Base-by-base conservation (phyloP, 2,329 filamentous ascomycete species). In the Dothidotthia symphoricarpi region DNA sequence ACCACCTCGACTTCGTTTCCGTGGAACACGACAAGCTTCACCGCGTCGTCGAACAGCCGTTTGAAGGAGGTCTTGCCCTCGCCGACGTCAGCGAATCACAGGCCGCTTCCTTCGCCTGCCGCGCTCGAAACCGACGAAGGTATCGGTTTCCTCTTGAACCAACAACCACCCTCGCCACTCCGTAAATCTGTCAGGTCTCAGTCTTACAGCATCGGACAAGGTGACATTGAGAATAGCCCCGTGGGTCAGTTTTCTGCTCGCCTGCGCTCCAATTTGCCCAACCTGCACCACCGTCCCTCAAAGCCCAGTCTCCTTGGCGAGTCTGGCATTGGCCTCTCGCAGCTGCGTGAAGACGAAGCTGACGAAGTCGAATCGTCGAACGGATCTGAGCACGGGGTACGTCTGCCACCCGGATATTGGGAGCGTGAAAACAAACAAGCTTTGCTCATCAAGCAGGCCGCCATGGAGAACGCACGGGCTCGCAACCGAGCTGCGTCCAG, bases 131-230 rank as follows among this genome's bases (percentile, higher is more conserved):
- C 68, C 22, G 77, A 91, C 47, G 68, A 73, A 7, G 61, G 72
- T 6, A 61, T 66, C 27, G 51, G 51, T 17, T 61, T 63, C 30
- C 45, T 66, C 1, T 49, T 66, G 4, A 60, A 51, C 36, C 63
- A 65, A 24, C 47, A 57, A 13, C 86, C 94, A 50, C 88, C 89
- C 1, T 87, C 95, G 47, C 89, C 91, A 1, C 93, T 88, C 0
- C 87, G 87, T 2, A 97, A 97, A 67, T 89, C 88, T 1, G 93
- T 95, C 56, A 83, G 93, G 28, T 98, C 93, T 5, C 88, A 96
- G 66, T 97, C 93, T 4, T 97, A 97, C 67, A 97, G 91, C 0
- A 91, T 95, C 31, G 90, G 90, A 4, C 90, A 96, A 63, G 74
- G 89, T 44, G 89, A 95, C 36, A 78, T 59, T 19, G 63, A 66